Conservation (phyloP, 2,329 filamentous ascomycete genomes). For the Chlorencoelia australis region DNA sequence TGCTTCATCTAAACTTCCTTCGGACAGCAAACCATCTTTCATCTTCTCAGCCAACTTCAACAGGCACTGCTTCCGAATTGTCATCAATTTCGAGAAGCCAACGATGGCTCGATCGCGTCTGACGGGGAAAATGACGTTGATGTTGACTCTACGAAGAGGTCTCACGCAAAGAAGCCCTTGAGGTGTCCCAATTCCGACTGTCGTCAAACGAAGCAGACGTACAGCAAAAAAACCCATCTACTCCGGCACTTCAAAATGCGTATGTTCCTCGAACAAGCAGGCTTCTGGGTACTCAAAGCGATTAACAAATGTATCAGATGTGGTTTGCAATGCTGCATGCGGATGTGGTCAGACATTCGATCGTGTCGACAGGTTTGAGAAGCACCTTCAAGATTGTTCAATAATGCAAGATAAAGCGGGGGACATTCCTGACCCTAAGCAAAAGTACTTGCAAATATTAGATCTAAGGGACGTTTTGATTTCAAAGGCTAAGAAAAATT, state of each 20-base stretch:
- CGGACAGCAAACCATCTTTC: conserved; percentile 1
- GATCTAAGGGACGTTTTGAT: background rate
- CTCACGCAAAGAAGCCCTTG: background rate
- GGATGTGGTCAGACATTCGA: conserved; percentile 1
- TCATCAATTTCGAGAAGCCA: conserved; percentile 3
- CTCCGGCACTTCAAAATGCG: conserved; percentile 1
- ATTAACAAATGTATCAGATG: conserved; percentile 1
- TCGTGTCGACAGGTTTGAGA: conserved; percentile 2
- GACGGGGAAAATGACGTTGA: conserved; percentile 1
- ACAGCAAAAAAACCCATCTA: conserved; percentile 1
- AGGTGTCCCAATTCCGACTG: conserved; percentile 1
- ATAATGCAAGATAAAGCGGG: background rate
- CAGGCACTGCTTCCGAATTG: conserved; percentile 1
- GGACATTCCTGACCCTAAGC: background rate
- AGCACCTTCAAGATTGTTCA: conserved; percentile 2
- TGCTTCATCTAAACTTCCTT: conserved; percentile 1
- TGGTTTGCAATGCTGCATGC: conserved; percentile 1
- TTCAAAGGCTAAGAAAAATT: background rate
- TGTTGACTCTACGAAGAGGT: conserved; percentile 2
- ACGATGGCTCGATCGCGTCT: background rate
- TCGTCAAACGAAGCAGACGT: conserved; percentile 1
- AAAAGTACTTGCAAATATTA: conserved; percentile 3
- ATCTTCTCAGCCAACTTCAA: conserved; percentile 5
- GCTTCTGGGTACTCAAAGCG: conserved; percentile 1
- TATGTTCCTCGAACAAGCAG: conserved; percentile 2